Evolutionary conservation across 352 stramenopile species (phyloP), one percentile per base, ranked within the genome.

Genomic region (Discostella stelligera): DNA sequence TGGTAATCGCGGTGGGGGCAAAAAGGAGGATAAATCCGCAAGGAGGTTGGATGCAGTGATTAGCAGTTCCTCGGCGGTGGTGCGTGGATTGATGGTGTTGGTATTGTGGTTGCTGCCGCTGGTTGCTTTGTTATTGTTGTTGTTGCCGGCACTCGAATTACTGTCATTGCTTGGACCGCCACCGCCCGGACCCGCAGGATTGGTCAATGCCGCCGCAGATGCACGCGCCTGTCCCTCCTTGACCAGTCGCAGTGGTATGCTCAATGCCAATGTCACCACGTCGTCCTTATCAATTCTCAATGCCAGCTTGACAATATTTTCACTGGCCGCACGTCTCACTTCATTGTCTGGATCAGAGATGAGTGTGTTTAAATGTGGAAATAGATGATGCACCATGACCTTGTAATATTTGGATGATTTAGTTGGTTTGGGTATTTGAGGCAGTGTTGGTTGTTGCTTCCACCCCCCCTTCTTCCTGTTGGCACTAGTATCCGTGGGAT

Each of bases 41-140:
- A 98, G 93, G 30, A 98, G 87, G 56, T 93, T 91, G 2, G 95
- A 94, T 5, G 95, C 93, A 16, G 96, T 97, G 69, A 98, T 98
- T 37, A 96, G 83, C 60, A 98, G 91, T 79, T 98, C 94, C 77
- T 91, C 86, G 48, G 74, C 60, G 70, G 71, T 64, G 49, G 66
- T 77, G 64, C 55, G 60, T 53, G 66, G 70, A 30, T 73, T 82
- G 54, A 63, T 63, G 10, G 55, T 10, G 10, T 39, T 39, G 54
- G 5, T 53, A 10, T 37, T 18, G 11, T 71, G 39, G 23, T 62
- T 61, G 16, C 13, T n/a, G 21, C 21, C 25, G 2, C 46, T 44
- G 25, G 25, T 46, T 25, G 30, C 14, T 41, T 56, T 60, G 14
- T 25, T 25, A 58, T 9, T 27, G n/a, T n/a, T n/a, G n/a, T n/a